Evolutionary conservation across 2,329 filamentous ascomycete species (phyloP).

Genomic region (Claviceps digitariae): DNA sequence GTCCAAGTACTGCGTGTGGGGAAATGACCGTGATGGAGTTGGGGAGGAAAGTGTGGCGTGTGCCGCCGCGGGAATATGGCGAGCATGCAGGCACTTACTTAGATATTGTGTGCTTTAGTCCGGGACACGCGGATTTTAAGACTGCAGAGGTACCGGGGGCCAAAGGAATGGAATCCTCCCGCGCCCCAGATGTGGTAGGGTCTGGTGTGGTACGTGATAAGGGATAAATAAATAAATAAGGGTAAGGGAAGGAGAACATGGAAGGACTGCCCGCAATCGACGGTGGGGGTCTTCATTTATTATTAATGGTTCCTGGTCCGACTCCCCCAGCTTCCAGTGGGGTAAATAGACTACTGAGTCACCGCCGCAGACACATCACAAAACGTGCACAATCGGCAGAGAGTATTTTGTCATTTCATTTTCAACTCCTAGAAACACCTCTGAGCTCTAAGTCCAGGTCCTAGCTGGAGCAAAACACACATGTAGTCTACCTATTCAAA

Average conservation of each 20-base stretch:
- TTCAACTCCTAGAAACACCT: constrained; percentile 3
- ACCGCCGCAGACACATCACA: too few relatives aligned
- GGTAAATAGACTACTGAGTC: neutral
- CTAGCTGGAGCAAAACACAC: constrained; percentile 2
- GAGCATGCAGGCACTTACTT: too few relatives aligned
- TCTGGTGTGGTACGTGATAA: neutral
- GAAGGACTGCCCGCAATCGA: too few relatives aligned
- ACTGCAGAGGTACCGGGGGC: neutral
- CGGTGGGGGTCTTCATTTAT: neutral
- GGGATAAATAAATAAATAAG: too few relatives aligned
- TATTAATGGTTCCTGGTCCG: neutral
- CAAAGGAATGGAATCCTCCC: neutral
- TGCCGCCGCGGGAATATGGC: too few relatives aligned
- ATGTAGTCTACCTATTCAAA: constrained; percentile 4
- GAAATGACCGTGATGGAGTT: too few relatives aligned
- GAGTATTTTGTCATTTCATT: neutral
- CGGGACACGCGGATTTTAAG: neutral
- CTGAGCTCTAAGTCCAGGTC: constrained; percentile 2
- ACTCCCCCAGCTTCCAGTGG: neutral
- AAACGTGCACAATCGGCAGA: too few relatives aligned
- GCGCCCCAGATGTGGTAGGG: neutral
- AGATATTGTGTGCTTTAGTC: too few relatives aligned
- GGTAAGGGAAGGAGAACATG: neutral
- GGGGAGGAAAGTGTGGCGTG: too few relatives aligned
- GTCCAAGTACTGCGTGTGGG: too few relatives aligned